Evolutionary conservation across 257 asterid genomes (phyloP), one percentile per base, ranked within the genome.

Genomic region (Salvia hispanica): DNA sequence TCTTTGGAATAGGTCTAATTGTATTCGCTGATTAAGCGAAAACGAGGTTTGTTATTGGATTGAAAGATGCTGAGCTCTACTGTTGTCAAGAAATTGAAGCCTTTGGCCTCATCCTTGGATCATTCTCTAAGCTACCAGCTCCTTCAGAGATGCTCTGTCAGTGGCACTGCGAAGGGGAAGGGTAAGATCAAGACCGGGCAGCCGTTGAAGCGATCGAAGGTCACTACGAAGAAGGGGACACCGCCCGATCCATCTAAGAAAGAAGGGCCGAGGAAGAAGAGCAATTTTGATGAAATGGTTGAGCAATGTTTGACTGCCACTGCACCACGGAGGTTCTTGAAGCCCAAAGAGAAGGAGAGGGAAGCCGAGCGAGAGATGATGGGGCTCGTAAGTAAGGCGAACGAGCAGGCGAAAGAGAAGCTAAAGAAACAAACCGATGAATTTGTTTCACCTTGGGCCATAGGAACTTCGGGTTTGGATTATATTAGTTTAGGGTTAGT

Each of bases 121-220:
- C 76, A 80, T 7, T 67, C 31, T 25, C 1, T 86, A 5, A 73
- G 83, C 74, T 72, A 54, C 73, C 96, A 85, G 60, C 75, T 88
- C 39, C 46, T 81, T n/a, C 97, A 90, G 63, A 75, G 88, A 73
- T 88, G 98, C 70, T 79, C 78, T 1, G 98, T 93, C 61, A 93
- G 96, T 76, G 83, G 97, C 52, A 93, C 97, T 6, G 96, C 97
- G 0, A 92, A 90, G 73, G 99, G 99, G 7, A 93, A 93, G 69
- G 85, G 78, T 4, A 93, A 93, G 78, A 4, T 84, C 61, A 93
- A 93, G 79, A 65, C 79, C 2, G 92, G 81, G 9, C 84, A 78
- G 68, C 71, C 79, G 21, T 76, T 90, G 77, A 93, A 88, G 73
- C 79, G 88, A 42, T 81, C 90, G 2, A 90, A 83, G 72, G 75